Evolutionary conservation across 257 asterid genomes (phyloP).

Genomic region (Coffea eugenioides): DNA sequence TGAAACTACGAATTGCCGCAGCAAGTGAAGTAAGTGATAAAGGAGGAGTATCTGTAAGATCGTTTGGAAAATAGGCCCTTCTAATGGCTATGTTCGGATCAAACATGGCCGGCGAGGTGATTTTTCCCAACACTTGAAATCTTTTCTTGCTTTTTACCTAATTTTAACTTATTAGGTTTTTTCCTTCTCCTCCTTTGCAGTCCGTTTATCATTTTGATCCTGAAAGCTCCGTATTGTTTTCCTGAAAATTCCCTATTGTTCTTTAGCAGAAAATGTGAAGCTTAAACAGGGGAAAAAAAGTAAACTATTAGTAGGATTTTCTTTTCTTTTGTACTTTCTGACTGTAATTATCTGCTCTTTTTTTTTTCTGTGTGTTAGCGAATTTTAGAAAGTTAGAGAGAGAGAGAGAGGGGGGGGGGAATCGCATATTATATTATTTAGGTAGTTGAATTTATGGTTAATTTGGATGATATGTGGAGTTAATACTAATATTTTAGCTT

Average conservation of each 20-base stretch:
- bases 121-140: no score
- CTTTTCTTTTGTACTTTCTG: background rate
- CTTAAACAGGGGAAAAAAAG: background rate
- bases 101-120: conserved; percentile 21
- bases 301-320: background rate
- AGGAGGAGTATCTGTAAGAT: background rate
- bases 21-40: no score
- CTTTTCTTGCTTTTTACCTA: background rate
- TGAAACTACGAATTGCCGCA: background rate
- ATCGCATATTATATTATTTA: no score
- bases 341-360: background rate
- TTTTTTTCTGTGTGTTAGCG: background rate
- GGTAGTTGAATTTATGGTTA: background rate
- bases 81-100: conserved; percentile 28
- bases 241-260: background rate
- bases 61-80: background rate
- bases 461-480: background rate
- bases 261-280: background rate
- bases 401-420: no score
- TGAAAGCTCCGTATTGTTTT: background rate
- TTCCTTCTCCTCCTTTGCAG: background rate
- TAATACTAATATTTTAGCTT: no score
- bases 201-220: background rate
- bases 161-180: background rate
- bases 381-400: no score